Evolutionary conservation across 2,329 filamentous ascomycete species (phyloP), one percentile per base, ranked within the genome.

Genomic region (Hypoxylon sp.): DNA sequence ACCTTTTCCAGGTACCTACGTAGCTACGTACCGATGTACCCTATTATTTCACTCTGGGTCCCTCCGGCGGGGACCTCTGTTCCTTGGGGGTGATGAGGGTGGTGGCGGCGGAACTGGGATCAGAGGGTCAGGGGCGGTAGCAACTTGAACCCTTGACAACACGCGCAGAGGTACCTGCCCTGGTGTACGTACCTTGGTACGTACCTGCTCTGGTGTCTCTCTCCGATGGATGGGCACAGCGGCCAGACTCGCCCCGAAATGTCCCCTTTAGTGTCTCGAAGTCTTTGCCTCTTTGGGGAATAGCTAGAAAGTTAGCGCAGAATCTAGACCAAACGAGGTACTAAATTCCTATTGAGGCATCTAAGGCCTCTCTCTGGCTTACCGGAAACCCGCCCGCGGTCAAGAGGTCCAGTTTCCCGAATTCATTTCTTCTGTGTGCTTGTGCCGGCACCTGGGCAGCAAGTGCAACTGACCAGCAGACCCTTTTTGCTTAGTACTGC

Each of bases 31-130:
- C 4, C n/a, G 3, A 60, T 50, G 62, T 65, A 65, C n/a, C 21
- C 1, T 55, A 47, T 60, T 62, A 57, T 61, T 61, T 57, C 48
- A 46, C 37, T 58, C 39, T 71, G 61, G 69, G 63, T 67, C 57
- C 57, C 59, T 64, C 53, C 52, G 56, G 61, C 53, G 58, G 54
- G 54, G 55, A 65, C 50, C 50, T 62, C 57, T 60, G 50, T 51
- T 53, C 29, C 48, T 62, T 62, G 56, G 47, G 56, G 32, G 24
- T 48, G 46, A 59, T 68, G 66, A 65, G 68, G 57, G 68, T 65
- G 61, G 58, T 64, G 68, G 69, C 69, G 74, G 73, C 74, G 71
- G 74, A 72, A 72, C 71, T 72, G 61, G 70, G 73, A 73, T 73
- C 70, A 70, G 67, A 67, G 67, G 68, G 52, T 59, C 70, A 75